A percentile compares a stretch with the other conserved stretches of the same genome.
phyloP scores from a whole-genome alignment of 208 protist species.

The Leishmania lainsoni region DNA sequence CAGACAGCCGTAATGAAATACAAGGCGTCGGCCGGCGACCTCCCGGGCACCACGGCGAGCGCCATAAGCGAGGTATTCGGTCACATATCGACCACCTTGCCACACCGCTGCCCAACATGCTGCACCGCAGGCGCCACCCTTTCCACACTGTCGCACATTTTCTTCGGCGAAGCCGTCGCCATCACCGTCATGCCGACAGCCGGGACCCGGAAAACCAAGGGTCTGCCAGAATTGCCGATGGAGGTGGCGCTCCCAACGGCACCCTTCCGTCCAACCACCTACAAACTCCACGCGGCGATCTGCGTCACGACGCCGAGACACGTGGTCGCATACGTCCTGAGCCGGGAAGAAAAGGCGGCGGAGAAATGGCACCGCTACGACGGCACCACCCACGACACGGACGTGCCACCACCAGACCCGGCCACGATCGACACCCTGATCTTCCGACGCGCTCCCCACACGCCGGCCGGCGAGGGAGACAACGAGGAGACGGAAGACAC shows the following conservation, averaged over 20 bases:
- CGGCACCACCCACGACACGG: neutral
- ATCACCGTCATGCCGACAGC: too few species aligned
- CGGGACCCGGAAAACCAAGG: neutral
- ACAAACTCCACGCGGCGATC: neutral
- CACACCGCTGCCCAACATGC: too few species aligned
- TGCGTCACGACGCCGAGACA: neutral
- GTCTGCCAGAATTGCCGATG: neutral
- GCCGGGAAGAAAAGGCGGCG: neutral
- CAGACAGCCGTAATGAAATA: too few species aligned
- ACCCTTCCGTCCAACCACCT: too few species aligned
- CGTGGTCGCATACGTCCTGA: neutral
- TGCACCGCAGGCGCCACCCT: too few species aligned
- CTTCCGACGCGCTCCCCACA: neutral
- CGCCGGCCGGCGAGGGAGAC: neutral
- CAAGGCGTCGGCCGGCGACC: too few species aligned
- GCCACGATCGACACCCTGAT: neutral
- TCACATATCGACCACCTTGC: too few species aligned
- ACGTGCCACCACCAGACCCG: neutral
- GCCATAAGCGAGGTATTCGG: too few species aligned
- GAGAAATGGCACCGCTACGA: neutral
- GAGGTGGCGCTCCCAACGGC: neutral
- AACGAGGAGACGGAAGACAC: neutral
- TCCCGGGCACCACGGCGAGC: too few species aligned
- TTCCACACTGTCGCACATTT: too few species aligned
- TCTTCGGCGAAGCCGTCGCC: too few species aligned